Base-by-base conservation (phyloP, 352 stramenopile species). In the Saprolegnia diclina region DNA sequence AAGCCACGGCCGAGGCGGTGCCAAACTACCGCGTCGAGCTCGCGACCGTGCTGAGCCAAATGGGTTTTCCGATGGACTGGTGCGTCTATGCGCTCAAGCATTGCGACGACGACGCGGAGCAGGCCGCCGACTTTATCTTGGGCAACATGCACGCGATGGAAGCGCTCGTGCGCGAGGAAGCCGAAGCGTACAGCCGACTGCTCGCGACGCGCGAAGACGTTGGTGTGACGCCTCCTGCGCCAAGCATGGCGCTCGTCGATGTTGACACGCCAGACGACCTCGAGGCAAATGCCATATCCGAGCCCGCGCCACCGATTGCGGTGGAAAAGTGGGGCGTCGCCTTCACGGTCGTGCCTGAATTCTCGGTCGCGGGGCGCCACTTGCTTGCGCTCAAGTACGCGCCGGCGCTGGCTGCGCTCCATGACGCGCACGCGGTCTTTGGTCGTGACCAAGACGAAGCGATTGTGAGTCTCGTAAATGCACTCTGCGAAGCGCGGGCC, bases 51-150 rank as follows among this genome's bases (percentile, higher is more conserved):
- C 65, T 95, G 6, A 92, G 79, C 62, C 82, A 93, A 67, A 92
- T 95, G 86, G 87, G 87, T 0, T 94, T 95, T 63, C 83, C 84
- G 0, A 91, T 95, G 78, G 86, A 95, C 11, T 94, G 86, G 86
- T 95, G 86, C 52, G 70, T 95, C 5, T 93, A 93, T 53, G 86
- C 87, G 37, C 57, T 94, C 3, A 78, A 79, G 22, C 84, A 93
- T 48, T 93, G 87, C 68, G 84, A 94, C 57, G 87, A 95, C 38
- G 86, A 95, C 70, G 77, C 82, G 0, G 86, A 94, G 48, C 78
- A 91, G 59, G 83, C 86, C 10, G 84, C 83, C 0, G 86, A 95
- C 66, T 95, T 86, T 32, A 90, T 95, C 71, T 72, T 95, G 4
- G 79, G 81, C 19, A 93, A 95, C 72, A 90, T 92, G 81, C 76